Base-by-base conservation (phyloP, 169 alveolate genomes). In the Eimeria acervulina region DNA sequence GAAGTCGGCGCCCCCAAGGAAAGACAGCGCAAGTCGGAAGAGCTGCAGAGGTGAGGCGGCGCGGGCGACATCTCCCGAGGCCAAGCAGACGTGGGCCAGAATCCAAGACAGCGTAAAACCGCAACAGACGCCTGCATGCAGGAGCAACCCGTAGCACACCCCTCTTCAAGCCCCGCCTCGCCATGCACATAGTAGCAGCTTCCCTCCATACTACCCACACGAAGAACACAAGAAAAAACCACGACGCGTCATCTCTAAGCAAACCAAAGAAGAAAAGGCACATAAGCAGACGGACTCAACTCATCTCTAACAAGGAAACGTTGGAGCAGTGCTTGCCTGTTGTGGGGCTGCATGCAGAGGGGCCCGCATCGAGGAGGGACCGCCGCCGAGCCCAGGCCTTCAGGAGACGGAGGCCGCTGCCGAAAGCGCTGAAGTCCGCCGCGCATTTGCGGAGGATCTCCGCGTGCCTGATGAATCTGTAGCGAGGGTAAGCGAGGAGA, bases 341-440 rank as follows among this genome's bases (percentile, higher is more conserved):
- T 2, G 63, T 7, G 66, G 81, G 83, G 83, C 66, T 87, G 94
- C 51, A 87, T 23, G 80, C 59, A 61, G 81, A 59, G 44, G 40
- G 28, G 52, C 94, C 84, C 31, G 63, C 15, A 15, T 40, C 94
- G n/a, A 87, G 84, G 42, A 70, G 93, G 28, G 81, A 44, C 8
- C 96, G 88, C 59, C 96, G 94, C 44, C 44, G 10, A 26, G 96
- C 94, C 96, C 96, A 94, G 63, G 83, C 90, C 88, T 94, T 94
- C 15, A 94, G 81, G 23, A 94, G 88, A 33, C 61, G 88, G 26
- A 47, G 90, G 13, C 94, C 88, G 33, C 61, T 52, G 31, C 85
- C 78, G 94, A 94, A 94, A 90, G 59, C 90, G 38, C 84, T 19
- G 61, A 87, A 87, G 13, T 87, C 84, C 3, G 59, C 23, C 21